phyloP scores from a whole-genome alignment of 2,329 filamentous ascomycete species.

The Bimuria novae-zelandiae region DNA sequence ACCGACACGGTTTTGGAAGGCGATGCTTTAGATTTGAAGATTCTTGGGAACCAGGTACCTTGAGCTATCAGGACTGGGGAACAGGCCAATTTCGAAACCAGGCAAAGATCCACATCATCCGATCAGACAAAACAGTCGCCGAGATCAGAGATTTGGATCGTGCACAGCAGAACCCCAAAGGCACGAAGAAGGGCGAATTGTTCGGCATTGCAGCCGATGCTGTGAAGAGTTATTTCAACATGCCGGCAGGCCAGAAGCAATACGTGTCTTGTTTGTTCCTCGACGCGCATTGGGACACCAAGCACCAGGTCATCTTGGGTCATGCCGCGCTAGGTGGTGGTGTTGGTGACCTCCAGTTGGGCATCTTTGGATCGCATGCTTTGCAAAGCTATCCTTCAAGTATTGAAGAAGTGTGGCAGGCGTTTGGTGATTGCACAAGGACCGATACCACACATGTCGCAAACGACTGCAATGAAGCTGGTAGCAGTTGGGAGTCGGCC shows the following conservation, averaged over 20 bases:
- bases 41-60: conserved; percentile 85
- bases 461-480: conserved; percentile 84
- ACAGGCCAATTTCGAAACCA: conserved; percentile 81
- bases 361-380: conserved; percentile 89
- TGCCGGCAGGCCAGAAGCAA: conserved; percentile 75
- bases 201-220: conserved; percentile 79
- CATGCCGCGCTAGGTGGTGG: conserved; percentile 84
- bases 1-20: conserved; percentile 81
- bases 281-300: conserved; percentile 85
- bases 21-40: conserved; percentile 91
- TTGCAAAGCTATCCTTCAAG: conserved; percentile 88
- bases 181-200: conserved; percentile 72
- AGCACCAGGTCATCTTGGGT: conserved; percentile 70
- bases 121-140: conserved; percentile 79
- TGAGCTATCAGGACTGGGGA: conserved; percentile 74
- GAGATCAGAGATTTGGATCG: conserved; percentile 79
- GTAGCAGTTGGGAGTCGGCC: conserved; percentile 93
- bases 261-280: conserved; percentile 87
- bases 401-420: conserved; percentile 86
- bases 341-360: conserved; percentile 75
- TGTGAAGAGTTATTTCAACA: conserved; percentile 76
- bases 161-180: conserved; percentile 75
- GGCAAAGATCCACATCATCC: conserved; percentile 85
- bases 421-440: conserved; percentile 87
- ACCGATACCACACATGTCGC: conserved; percentile 80